Evolutionary conservation across 1,284 basidiomycete species (phyloP).

Genomic region (Ceratobasidium sp.): DNA sequence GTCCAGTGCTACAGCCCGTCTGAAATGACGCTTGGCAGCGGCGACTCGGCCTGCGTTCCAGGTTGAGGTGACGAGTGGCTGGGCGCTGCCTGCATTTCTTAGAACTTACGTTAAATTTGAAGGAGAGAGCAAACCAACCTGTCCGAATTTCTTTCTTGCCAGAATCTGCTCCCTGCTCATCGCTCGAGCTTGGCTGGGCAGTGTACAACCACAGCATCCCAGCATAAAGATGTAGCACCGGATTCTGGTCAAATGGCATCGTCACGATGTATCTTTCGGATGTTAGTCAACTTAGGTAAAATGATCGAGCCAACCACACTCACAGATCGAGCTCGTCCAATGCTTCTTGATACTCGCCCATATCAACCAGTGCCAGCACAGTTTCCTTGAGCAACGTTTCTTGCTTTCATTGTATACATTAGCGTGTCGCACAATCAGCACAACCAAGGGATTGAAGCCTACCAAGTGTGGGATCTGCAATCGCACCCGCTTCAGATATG

Average conservation of each 20-base stretch:
- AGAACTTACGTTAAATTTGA: neutral
- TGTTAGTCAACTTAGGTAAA: constrained; percentile 36
- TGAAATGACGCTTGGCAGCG: constrained; percentile 68
- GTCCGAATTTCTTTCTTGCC: neutral
- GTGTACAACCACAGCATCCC: constrained; percentile 70
- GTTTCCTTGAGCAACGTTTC: constrained; percentile 78
- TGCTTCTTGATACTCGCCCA: constrained; percentile 67
- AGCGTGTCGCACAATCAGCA: constrained; percentile 10
- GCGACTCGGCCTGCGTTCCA: constrained; percentile 55
- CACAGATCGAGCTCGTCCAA: constrained; percentile 86
- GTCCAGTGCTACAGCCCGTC: constrained; percentile 65
- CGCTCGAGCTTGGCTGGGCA: constrained; percentile 47
- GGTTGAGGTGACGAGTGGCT: constrained; percentile 32
- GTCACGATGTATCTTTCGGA: constrained; percentile 75
- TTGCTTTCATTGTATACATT: constrained; percentile 56
- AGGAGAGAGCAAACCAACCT: neutral
- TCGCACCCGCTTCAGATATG: constrained; percentile 72
- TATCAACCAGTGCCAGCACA: constrained; percentile 67
- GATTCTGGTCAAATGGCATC: constrained; percentile 83
- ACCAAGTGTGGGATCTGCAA: constrained; percentile 69
- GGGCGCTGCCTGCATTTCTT: neutral
- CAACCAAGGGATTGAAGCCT: constrained; percentile 47
- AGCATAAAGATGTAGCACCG: constrained; percentile 79
- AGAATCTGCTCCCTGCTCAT: neutral
- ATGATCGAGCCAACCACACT: constrained; percentile 44